Percentiles rank a stretch among this genome's conserved stretches.
Conservation (phyloP, 352 stramenopile genomes). For the Lagenidium giganteum region DNA sequence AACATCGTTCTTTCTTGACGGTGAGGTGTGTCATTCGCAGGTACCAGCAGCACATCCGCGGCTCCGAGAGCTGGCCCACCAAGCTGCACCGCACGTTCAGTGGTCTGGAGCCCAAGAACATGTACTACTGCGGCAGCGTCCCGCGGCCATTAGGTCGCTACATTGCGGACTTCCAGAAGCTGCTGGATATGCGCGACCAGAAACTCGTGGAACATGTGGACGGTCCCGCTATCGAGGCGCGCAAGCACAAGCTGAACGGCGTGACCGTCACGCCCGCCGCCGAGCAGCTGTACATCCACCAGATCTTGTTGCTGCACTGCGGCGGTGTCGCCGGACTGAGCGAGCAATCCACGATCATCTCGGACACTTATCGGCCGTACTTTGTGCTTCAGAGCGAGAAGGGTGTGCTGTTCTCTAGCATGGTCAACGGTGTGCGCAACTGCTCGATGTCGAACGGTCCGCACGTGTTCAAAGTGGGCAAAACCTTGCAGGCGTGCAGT, state of each 20-base stretch:
- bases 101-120: slow-evolving; percentile 60
- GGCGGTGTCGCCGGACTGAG: neutral
- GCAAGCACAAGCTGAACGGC: slow-evolving; percentile 77
- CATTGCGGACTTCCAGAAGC: slow-evolving; percentile 68
- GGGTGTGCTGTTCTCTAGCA: slow-evolving; percentile 81
- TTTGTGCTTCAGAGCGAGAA: slow-evolving; percentile 87
- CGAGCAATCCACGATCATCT: slow-evolving; percentile 1
- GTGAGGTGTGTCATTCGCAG: slow-evolving; percentile 5
- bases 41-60: slow-evolving; percentile 66
- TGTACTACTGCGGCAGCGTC: slow-evolving; percentile 53
- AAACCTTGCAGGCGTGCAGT: slow-evolving; percentile 51
- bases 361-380: slow-evolving; percentile 54
- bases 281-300: slow-evolving; percentile 72
- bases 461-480: slow-evolving; percentile 63
- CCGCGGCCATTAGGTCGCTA: slow-evolving; percentile 75
- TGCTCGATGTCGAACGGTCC: slow-evolving; percentile 43
- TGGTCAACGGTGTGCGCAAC: slow-evolving; percentile 76
- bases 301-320: slow-evolving; percentile 53
- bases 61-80: slow-evolving; percentile 63
- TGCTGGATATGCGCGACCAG: slow-evolving; percentile 71
- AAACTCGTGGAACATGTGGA: slow-evolving; percentile 45
- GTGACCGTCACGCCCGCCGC: slow-evolving; percentile 63
- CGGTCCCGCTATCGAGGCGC: slow-evolving; percentile 41
- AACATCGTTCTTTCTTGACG: neutral
- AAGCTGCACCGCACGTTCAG: slow-evolving; percentile 81